Conservation (phyloP, 371 early-diverging fungal genomes). For the Mortierella polycephala region DNA sequence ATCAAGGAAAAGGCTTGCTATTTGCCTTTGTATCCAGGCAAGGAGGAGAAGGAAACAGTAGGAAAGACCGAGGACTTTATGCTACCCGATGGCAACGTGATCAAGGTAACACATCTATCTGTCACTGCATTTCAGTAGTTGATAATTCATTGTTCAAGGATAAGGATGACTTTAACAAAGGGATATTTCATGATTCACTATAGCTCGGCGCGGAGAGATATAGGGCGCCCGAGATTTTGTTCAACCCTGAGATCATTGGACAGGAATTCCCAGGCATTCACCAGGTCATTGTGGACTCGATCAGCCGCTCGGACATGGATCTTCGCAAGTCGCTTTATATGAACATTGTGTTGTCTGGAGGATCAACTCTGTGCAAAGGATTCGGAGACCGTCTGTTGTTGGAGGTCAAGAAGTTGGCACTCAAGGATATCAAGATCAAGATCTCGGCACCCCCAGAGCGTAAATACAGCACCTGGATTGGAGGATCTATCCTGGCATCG, state of each 20-base stretch:
- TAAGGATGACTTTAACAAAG: neutral
- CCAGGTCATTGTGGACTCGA: constrained; percentile 95
- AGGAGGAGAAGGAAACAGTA: constrained; percentile 97
- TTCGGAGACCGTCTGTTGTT: constrained; percentile 98
- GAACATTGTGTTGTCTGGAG: constrained; percentile 96
- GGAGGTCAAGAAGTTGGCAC: constrained; percentile 98
- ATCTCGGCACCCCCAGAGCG: constrained; percentile 99
- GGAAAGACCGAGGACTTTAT: constrained; percentile 96
- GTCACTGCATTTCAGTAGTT: no score
- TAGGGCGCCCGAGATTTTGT: constrained; percentile 99
- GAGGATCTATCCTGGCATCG: constrained; percentile 99
- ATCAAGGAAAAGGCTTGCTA: constrained; percentile 99
- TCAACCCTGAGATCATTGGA: constrained; percentile 97
- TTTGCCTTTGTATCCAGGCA: constrained; percentile 98
- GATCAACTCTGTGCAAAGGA: constrained; percentile 97
- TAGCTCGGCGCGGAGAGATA: constrained; percentile 69
- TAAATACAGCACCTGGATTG: constrained; percentile 99
- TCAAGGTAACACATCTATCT: constrained; percentile 81
- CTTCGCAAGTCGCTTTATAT: constrained; percentile 97
- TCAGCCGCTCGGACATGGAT: constrained; percentile 99
- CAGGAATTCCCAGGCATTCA: constrained; percentile 95
- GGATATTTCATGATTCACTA: neutral
- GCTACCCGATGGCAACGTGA: constrained; percentile 99
- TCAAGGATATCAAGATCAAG: constrained; percentile 99
- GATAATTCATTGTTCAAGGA: no score